Percentiles rank a stretch among this genome's conserved stretches.
Evolutionary conservation across 129 eudicot genomes (phyloP).

Genomic region (Sambucus nigra): DNA sequence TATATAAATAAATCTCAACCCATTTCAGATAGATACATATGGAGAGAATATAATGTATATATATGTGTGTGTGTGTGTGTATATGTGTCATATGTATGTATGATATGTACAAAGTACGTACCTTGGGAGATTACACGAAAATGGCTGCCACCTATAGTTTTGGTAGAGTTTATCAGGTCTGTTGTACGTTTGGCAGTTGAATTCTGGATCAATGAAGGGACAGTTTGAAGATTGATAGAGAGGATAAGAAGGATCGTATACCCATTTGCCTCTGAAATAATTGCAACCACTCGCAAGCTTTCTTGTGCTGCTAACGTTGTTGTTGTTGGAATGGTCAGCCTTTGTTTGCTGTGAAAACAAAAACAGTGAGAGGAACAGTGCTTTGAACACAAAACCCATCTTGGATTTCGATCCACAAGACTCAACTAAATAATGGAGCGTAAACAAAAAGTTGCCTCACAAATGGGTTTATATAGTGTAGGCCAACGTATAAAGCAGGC

Average conservation of each 20-base stretch:
- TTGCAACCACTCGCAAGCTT: slow-evolving; percentile 26
- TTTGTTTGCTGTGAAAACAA: slow-evolving; percentile 6
- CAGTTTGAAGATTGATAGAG: slow-evolving; percentile 39
- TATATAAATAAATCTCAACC: not conserved
- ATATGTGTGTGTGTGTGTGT: not conserved
- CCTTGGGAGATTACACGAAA: slow-evolving; percentile 58
- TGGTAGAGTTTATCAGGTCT: slow-evolving; percentile 63
- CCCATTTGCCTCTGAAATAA: slow-evolving; percentile 49
- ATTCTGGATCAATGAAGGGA: slow-evolving; percentile 51
- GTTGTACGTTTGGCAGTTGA: slow-evolving; percentile 47
- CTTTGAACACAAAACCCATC: slow-evolving; percentile 18
- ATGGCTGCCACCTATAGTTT: slow-evolving; percentile 74
- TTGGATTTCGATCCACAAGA: slow-evolving; percentile 1
- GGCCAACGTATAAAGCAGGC: no score
- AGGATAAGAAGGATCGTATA: slow-evolving; percentile 48
- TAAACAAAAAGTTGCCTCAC: slow-evolving; percentile 8
- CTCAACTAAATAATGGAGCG: not conserved
- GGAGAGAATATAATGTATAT: not conserved
- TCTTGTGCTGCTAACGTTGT: slow-evolving; percentile 9
- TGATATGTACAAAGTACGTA: slow-evolving; percentile 5
- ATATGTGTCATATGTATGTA: not conserved
- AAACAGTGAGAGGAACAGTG: slow-evolving; percentile 15
- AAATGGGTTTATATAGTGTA: slow-evolving; percentile 7
- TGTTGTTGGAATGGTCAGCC: slow-evolving; percentile 7
- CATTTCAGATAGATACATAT: not conserved